Evolutionary conservation across 2,329 filamentous ascomycete species (phyloP).

Genomic region (Rhynchosporium secalis): DNA sequence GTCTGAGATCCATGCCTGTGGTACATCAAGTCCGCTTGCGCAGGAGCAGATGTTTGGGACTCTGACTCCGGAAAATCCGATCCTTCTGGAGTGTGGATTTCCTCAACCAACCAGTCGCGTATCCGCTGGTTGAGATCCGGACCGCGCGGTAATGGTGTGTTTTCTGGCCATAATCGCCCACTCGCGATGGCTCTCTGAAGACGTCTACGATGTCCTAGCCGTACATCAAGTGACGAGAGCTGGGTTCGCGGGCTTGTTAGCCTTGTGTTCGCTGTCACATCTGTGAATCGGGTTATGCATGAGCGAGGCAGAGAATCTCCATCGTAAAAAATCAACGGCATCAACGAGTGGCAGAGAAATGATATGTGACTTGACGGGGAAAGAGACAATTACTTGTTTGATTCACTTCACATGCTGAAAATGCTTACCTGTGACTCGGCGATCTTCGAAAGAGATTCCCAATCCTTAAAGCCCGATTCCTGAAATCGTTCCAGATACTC

Average conservation of each 20-base stretch:
- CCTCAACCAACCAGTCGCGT: neutral
- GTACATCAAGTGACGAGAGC: constrained; percentile 2
- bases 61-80: neutral
- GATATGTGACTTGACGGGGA: no score
- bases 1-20: neutral
- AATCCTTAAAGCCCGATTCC: constrained; percentile 1
- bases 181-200: constrained; percentile 3
- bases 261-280: neutral
- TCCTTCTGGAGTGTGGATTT: neutral
- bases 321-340: no score
- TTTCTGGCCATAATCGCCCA: neutral
- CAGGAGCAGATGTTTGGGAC: neutral
- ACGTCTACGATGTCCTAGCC: neutral
- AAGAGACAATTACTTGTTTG: no score
- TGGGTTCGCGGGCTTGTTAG: neutral
- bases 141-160: neutral
- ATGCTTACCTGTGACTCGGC: constrained; percentile 1
- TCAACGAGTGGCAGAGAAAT: no score
- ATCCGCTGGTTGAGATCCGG: constrained; percentile 2
- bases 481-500: neutral
- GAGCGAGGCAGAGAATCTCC: no score
- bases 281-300: neutral
- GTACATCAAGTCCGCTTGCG: neutral
- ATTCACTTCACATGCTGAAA: neutral
- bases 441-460: neutral